Base-by-base conservation (phyloP, 1,139 yeast genomes). In the Taiozyma sp. region DNA sequence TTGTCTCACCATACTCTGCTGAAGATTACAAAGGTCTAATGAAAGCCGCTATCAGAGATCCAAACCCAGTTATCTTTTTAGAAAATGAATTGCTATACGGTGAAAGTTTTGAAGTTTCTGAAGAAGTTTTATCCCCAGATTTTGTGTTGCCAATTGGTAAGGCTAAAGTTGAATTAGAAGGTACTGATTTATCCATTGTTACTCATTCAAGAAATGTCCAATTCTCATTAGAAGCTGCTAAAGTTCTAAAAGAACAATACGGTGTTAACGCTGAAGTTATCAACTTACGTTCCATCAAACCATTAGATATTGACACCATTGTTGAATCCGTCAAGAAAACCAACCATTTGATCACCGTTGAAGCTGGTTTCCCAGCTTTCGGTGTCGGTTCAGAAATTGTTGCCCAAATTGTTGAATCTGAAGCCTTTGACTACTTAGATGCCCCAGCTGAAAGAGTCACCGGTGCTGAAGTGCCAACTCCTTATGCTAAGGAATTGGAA, bases 381-480 rank as follows among this genome's bases (percentile, higher is more conserved):
- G 98, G 99, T 75, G 95, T 95, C 61, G 99, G 99, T 66, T 88
- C 98, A 51, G 99, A 95, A 79, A 88, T 95, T 66, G 84, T 93
- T 69, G 99, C 98, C 57, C 97, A 90, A 75, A 80, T 95, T 68
- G 90, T 93, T 97, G 99, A 95, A 77, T 83, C 96, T 51, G 98
- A 91, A 73, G 98, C 96, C 51, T 93, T 93, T 63, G 99, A 95
- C 75, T 88, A 90, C 81, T 83, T 95, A 71, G 99, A 95, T 73
- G 96, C 99, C 57, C 99, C 99, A 62, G 93, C 93, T 61, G 96
- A 87, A 76, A 89, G 99, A 80, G 95, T 91, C 66, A 95, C 99
- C 54, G 99, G 99, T 72, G 95, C 98, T 68, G 99, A 95, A 76
- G 97, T 91, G 40, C 99, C 99, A 70, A 95, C 99, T 62, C 99